Evolutionary conservation across 2,329 filamentous ascomycete species (phyloP), one percentile per base, ranked within the genome.

Genomic region (Colletotrichum zoysiae): DNA sequence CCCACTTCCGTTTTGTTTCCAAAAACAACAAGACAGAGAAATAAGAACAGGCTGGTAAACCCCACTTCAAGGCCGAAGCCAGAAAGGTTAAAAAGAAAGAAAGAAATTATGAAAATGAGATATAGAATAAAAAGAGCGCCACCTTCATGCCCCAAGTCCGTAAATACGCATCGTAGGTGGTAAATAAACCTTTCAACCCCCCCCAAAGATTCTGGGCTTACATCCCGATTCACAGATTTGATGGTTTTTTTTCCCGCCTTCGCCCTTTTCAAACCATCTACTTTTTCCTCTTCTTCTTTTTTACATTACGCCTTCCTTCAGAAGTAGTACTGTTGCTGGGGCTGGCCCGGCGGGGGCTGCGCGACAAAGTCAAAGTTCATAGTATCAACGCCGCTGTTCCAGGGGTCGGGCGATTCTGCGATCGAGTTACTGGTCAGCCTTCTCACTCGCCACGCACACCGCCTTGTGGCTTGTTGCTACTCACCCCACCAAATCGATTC

Each of bases 401-500:
- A 90, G 0, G 88, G 86, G 76, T 90, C 87, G 5, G 87, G 87
- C 2, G 87, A 88, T 83, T 89, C 88, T 89, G 72, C 7, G n/a
- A 26, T 44, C 30, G 30, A 14, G 38, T 60, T 26, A 46, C 20
- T 48, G 68, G 57, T 63, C 57, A 70, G 59, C 12, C 5, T 42
- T 42, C 7, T 56, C 66, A 56, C 74, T 44, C 33, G 72, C 23
- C 18, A 33, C 26, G n/a, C 60, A 67, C 60, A 3, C 57, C 71
- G 77, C n/a, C 20, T 76, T n/a, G 11, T 30, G 14, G 9, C 14
- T 8, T 9, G 38, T n/a, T 33, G 46, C 16, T 40, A 83, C 87
- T 78, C 80, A 91, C 89, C 89, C 85, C 89, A 91, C 82, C 91
- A 91, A 57, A 92, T 92, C 5, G 89, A 90, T 76, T 91, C 89